Base-by-base conservation (phyloP, 768 basidiomycete species). In the Mycena maculata region DNA sequence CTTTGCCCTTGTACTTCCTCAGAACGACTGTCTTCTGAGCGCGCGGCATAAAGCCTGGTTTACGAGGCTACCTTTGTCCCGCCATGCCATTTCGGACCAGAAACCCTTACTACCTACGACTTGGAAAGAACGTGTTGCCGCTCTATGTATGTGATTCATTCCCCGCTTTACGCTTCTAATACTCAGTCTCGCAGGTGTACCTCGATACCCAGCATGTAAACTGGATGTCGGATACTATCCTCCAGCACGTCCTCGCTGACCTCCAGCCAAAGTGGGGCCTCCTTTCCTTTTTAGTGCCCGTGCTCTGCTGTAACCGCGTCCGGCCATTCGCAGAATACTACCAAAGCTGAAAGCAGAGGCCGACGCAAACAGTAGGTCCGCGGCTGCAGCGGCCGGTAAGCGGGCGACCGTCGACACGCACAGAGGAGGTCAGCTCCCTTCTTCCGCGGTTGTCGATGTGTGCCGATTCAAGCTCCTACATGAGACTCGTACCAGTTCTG, bases 401-500 rank as follows among this genome's bases (percentile, higher is more conserved):
- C 90, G 87, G 72, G 87, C 90, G 3, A 87, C 89, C 3, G 88
- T 96, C 0, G 93, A 95, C 65, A 94, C 94, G 2, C 88, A 94
- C 76, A 83, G 94, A 77, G 95, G 95, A 79, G 92, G 95, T 94
- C 68, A 47, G 85, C 69, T n/a, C n/a, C n/a, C n/a, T 22, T 31
- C 31, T 44, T 53, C 23, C 11, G 41, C 13, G 25, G 66, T 57
- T 71, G 52, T 28, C 54, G 38, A 52, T 53, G 27, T 56, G 45
- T 22, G 45, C 6, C 47, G 30, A 54, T 56, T 62, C 55, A 56
- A 54, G 60, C 63, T 39, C 41, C 53, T n/a, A 52, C 39, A 15
- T 22, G 75, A 96, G 95, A 92, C 65, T 86, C 86, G 0, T 97
- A 96, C 74, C 95, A 97, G 70, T 95, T 94, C 76, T 94, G 92